Percentiles rank a stretch among this genome's conserved stretches.
Evolutionary conservation across 2,329 filamentous ascomycete species (phyloP).

Genomic region (Tolypocladium ovalisporum): DNA sequence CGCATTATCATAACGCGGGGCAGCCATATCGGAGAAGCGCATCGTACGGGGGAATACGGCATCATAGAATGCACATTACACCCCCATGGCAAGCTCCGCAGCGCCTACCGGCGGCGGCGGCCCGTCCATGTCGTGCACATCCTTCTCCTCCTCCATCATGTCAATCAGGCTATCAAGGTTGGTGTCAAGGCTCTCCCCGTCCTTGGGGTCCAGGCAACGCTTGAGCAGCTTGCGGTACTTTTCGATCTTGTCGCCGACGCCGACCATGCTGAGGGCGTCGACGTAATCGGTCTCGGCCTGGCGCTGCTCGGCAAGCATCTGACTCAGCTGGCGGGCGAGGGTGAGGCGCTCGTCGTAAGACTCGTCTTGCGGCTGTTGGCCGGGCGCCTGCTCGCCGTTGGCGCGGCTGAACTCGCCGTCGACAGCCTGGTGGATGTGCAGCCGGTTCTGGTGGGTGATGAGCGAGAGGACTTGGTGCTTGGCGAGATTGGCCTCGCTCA

Average conservation of each 20-base stretch:
- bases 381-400: conserved; percentile 31
- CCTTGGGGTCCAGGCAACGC: conserved; percentile 55
- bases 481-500: conserved; percentile 37
- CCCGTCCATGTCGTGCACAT: conserved; percentile 28
- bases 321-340: conserved; percentile 46
- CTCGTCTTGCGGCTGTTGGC: conserved; percentile 21
- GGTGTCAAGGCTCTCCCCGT: conserved; percentile 56
- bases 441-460: conserved; percentile 40
- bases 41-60: not conserved
- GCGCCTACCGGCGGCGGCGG: conserved; percentile 11
- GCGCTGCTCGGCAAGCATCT: conserved; percentile 48
- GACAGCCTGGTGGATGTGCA: conserved; percentile 40
- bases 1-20: not conserved
- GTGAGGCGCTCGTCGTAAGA: conserved; percentile 43
- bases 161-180: conserved; percentile 50
- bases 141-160: conserved; percentile 52
- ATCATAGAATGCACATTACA: not conserved
- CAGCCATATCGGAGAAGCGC: not conserved
- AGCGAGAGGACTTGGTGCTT: conserved; percentile 38
- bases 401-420: conserved; percentile 37
- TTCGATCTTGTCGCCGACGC: conserved; percentile 61
- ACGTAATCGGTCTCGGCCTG: conserved; percentile 57
- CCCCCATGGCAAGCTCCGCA: conserved; percentile 11
- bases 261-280: conserved; percentile 55
- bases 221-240: conserved; percentile 61